Evolutionary conservation across 306 rosid genomes (phyloP).

Genomic region (Carpinus viminea): DNA sequence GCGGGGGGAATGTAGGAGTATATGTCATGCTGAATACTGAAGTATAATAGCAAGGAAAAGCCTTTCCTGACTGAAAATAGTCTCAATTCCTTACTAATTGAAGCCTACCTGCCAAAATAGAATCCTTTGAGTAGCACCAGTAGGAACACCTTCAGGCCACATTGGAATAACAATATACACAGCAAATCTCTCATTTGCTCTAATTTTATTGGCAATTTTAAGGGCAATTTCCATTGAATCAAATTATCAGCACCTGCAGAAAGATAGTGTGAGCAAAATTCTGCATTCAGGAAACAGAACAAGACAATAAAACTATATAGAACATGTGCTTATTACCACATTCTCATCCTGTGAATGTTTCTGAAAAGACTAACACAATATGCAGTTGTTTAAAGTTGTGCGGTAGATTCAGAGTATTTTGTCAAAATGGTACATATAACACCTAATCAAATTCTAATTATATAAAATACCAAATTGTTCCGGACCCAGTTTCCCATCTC

Average conservation of each 20-base stretch:
- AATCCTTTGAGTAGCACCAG: constrained; percentile 91
- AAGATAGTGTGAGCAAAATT: constrained; percentile 20
- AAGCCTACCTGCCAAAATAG: constrained; percentile 94
- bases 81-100: constrained; percentile 17
- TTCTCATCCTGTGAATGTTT: constrained; percentile 7
- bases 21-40: neutral
- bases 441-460: constrained; percentile 7
- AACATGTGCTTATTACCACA: constrained; percentile 12
- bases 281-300: constrained; percentile 6
- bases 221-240: constrained; percentile 95
- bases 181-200: constrained; percentile 89
- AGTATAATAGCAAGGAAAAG: constrained; percentile 11
- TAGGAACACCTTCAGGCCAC: constrained; percentile 99
- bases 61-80: constrained; percentile 11
- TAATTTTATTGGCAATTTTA: constrained; percentile 86
- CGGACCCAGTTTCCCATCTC: constrained; percentile 1
- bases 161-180: constrained; percentile 92
- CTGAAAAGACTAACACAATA: neutral
- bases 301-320: constrained; percentile 1
- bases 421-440: neutral
- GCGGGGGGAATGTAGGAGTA: neutral
- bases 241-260: constrained; percentile 92
- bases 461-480: neutral
- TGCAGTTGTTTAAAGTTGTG: neutral
- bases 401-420: neutral